These are phyloP conservation scores for Serpula lacrymans DNA, from an alignment of 768 basidiomycete species.

Conservation along the genomic window DNA sequence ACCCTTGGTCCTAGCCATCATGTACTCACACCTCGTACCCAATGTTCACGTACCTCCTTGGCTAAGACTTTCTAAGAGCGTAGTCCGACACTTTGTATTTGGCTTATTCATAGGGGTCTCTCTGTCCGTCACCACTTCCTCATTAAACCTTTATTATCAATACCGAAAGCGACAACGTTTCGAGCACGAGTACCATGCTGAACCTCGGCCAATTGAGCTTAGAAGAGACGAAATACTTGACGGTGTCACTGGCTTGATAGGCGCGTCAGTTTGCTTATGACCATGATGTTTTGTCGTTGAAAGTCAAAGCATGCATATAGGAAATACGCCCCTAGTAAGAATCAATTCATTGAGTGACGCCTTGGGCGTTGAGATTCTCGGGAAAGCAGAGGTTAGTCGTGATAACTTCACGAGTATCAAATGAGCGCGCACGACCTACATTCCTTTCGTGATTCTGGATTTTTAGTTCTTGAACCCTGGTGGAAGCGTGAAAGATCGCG, in stretches of 20 bases:
- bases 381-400: constrained; percentile 80
- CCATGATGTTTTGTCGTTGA: not conserved
- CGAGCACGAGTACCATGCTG: constrained; percentile 20
- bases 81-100: constrained; percentile 33
- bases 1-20: no score
- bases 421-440: no score
- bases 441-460: not conserved
- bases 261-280: constrained; percentile 37
- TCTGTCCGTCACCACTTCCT: constrained; percentile 68
- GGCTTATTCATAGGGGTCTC: constrained; percentile 75
- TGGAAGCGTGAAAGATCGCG: constrained; percentile 96
- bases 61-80: constrained; percentile 18
- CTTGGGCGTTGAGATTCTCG: constrained; percentile 90
- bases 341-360: constrained; percentile 91
- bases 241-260: constrained; percentile 84
- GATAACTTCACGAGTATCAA: no score
- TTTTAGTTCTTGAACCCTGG: constrained; percentile 91
- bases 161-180: constrained; percentile 45
- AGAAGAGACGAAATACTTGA: constrained; percentile 74
- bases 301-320: constrained; percentile 35
- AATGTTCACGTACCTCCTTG: constrained; percentile 11
- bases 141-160: constrained; percentile 53
- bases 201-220: constrained; percentile 62
- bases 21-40: no score
- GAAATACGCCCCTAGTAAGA: constrained; percentile 90